phyloP scores from a whole-genome alignment of 352 stramenopile species.

The Phytophthora crassamura region DNA sequence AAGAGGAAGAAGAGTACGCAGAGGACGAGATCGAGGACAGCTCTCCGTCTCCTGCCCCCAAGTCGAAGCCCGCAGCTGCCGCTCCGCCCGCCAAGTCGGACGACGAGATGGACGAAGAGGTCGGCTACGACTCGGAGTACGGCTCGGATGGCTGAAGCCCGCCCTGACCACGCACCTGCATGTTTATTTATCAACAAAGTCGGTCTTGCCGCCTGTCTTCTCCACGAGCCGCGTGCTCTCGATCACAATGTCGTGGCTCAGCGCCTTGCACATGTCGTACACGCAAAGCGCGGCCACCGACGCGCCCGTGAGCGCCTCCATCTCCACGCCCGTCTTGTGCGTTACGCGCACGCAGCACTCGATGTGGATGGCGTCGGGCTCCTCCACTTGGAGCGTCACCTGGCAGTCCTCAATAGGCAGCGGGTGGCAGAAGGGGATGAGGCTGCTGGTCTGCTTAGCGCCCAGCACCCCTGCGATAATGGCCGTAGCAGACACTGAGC shows the following conservation, averaged over 20 bases:
- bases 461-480: slow-evolving; percentile 93
- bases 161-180: too few relatives aligned
- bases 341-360: slow-evolving; percentile 91
- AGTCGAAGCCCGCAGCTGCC: not conserved
- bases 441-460: slow-evolving; percentile 92
- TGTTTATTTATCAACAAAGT: slow-evolving; percentile 43
- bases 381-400: slow-evolving; percentile 76
- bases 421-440: slow-evolving; percentile 96
- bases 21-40: slow-evolving; percentile 35
- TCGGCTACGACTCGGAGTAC: slow-evolving; percentile 60
- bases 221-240: slow-evolving; percentile 86
- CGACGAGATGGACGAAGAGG: slow-evolving; percentile 42
- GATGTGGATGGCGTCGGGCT: slow-evolving; percentile 72
- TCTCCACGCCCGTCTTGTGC: slow-evolving; percentile 96
- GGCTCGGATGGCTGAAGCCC: slow-evolving; percentile 50
- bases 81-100: slow-evolving; percentile 18
- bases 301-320: slow-evolving; percentile 95
- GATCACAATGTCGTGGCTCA: slow-evolving; percentile 96
- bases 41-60: slow-evolving; percentile 17
- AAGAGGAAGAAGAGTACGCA: slow-evolving; percentile 33
- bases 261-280: slow-evolving; percentile 99
- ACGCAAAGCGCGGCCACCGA: slow-evolving; percentile 95
- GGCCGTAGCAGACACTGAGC: slow-evolving; percentile 92
- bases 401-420: slow-evolving; percentile 92
- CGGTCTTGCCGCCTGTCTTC: slow-evolving; percentile 94